phyloP scores from a whole-genome alignment of 2,329 filamentous ascomycete genomes.

The Huntiella moniliformis region DNA sequence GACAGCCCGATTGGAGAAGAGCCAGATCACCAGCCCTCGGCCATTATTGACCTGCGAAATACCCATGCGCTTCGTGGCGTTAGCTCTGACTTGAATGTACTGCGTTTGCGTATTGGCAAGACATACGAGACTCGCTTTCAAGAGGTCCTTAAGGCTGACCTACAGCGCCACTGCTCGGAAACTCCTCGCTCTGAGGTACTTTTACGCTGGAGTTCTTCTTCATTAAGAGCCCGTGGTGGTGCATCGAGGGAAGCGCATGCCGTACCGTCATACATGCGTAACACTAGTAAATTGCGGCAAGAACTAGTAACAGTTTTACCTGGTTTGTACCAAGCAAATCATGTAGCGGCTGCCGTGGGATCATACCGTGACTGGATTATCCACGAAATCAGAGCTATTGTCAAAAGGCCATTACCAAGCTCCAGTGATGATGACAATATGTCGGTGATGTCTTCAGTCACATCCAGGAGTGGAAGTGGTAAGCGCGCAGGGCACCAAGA shows the following conservation, averaged over 20 bases:
- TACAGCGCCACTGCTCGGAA: constrained; percentile 59
- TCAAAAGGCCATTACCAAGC: constrained; percentile 70
- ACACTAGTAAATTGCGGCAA: constrained; percentile 50
- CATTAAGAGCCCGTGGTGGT: constrained; percentile 49
- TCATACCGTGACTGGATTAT: constrained; percentile 69
- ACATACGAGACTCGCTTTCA: constrained; percentile 71
- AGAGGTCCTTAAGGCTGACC: constrained; percentile 56
- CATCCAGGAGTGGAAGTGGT: constrained; percentile 25
- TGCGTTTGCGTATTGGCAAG: constrained; percentile 68
- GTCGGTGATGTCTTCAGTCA: constrained; percentile 73
- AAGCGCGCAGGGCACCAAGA: constrained; percentile 43
- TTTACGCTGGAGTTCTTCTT: constrained; percentile 65
- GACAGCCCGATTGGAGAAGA: constrained; percentile 20
- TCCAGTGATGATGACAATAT: constrained; percentile 88
- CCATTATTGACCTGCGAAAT: constrained; percentile 8
- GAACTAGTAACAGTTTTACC: constrained; percentile 52
- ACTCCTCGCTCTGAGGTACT: constrained; percentile 57
- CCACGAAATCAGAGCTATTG: constrained; percentile 69
- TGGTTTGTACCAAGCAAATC: constrained; percentile 64
- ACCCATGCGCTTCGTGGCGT: constrained; percentile 26
- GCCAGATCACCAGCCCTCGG: constrained; percentile 39
- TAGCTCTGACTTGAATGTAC: constrained; percentile 52
- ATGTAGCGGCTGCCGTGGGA: constrained; percentile 63
- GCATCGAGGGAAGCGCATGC: constrained; percentile 47
- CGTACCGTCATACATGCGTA: constrained; percentile 61